Percentiles rank a stretch among this genome's conserved stretches.
Evolutionary conservation across 352 stramenopile genomes (phyloP).

Genomic region (Pythium rishiriense): DNA sequence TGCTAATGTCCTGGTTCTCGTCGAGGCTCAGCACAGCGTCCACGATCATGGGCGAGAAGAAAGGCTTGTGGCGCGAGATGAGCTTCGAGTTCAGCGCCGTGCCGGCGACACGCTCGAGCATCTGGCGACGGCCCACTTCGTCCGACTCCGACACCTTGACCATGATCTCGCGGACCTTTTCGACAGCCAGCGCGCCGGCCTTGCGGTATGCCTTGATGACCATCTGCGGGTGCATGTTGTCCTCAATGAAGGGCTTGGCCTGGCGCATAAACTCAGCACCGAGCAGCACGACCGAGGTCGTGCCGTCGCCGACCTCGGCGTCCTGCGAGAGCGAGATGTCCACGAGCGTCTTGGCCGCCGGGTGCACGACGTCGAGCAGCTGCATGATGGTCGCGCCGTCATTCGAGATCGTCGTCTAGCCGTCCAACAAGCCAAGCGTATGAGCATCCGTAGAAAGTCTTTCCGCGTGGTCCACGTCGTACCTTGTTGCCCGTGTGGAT

Average conservation of each 20-base stretch:
- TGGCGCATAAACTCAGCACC: slow-evolving; percentile 97
- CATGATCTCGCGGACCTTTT: slow-evolving; percentile 85
- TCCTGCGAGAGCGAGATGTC: slow-evolving; percentile 99
- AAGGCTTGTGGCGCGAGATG: slow-evolving; percentile 97
- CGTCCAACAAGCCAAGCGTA: no score
- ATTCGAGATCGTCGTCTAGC: slow-evolving; percentile 93
- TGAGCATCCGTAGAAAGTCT: no score
- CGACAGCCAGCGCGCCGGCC: slow-evolving; percentile 82
- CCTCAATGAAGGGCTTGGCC: slow-evolving; percentile 95
- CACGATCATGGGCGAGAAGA: slow-evolving; percentile 96
- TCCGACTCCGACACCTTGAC: slow-evolving; percentile 84
- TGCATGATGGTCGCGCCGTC: slow-evolving; percentile 99
- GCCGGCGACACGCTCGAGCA: slow-evolving; percentile 94
- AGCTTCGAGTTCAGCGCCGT: slow-evolving; percentile 99
- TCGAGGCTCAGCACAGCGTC: slow-evolving; percentile 97
- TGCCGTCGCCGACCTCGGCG: slow-evolving; percentile 99
- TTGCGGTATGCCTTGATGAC: slow-evolving; percentile 98
- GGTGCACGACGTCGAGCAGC: slow-evolving; percentile 97
- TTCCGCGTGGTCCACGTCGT: no score
- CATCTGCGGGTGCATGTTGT: slow-evolving; percentile 98
- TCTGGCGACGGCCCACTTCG: slow-evolving; percentile 72
- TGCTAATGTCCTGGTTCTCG: slow-evolving; percentile 95
- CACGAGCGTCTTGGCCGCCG: slow-evolving; percentile 98
- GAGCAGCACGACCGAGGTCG: slow-evolving; percentile 95
- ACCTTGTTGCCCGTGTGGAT: slow-evolving; percentile 85